Conservation (phyloP, 169 alveolate genomes). For the Babesia bigemina region DNA sequence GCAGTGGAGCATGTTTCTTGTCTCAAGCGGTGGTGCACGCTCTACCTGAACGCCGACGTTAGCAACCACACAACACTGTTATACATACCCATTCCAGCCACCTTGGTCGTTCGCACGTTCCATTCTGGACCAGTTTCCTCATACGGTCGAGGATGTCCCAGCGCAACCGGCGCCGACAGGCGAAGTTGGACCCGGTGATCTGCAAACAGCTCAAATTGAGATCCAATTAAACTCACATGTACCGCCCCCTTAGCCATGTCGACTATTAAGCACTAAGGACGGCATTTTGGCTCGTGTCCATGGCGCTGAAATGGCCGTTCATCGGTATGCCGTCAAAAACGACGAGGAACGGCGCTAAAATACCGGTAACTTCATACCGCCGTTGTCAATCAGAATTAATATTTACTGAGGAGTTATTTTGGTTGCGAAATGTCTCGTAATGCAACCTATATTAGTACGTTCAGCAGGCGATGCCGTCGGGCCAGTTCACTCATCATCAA, state of each 20-base stretch:
- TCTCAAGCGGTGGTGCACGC: slow-evolving; percentile 80
- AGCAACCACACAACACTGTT: not conserved
- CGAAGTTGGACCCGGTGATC: slow-evolving; percentile 69
- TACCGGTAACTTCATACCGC: too few relatives aligned
- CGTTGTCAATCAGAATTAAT: too few relatives aligned
- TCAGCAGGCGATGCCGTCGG: too few relatives aligned
- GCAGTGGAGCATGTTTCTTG: slow-evolving; percentile 69
- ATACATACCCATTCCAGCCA: slow-evolving; percentile 79
- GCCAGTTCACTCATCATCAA: too few relatives aligned
- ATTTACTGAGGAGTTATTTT: too few relatives aligned
- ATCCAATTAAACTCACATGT: slow-evolving; percentile 44
- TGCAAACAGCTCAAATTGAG: not conserved
- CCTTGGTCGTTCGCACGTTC: slow-evolving; percentile 75
- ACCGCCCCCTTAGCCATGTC: slow-evolving; percentile 71
- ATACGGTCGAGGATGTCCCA: slow-evolving; percentile 81
- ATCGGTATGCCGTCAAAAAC: too few relatives aligned
- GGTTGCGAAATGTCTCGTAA: too few relatives aligned
- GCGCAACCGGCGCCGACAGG: slow-evolving; percentile 72
- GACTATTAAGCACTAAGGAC: not conserved
- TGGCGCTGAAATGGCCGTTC: too few relatives aligned
- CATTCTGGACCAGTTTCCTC: slow-evolving; percentile 77
- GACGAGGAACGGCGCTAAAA: too few relatives aligned
- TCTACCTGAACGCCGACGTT: slow-evolving; percentile 53
- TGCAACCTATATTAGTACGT: too few relatives aligned
- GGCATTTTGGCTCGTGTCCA: too few relatives aligned